Evolutionary conservation across 2,329 filamentous ascomycete species (phyloP).

Genomic region (Neocatenulostroma microsporum): DNA sequence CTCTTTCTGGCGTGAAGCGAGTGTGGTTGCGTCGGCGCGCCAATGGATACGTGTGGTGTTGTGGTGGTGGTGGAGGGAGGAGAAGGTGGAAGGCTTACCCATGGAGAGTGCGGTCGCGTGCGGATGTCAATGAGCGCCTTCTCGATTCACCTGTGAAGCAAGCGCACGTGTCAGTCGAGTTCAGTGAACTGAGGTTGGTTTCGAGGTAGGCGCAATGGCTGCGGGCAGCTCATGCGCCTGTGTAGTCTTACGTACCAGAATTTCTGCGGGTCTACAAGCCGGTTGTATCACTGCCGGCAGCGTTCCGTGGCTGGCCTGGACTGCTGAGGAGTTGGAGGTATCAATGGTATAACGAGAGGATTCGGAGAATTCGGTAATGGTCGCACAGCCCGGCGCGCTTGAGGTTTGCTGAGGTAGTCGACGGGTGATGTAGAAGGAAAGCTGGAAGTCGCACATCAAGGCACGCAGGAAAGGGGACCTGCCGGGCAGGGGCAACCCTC

Average conservation of each 20-base stretch:
- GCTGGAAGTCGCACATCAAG: too few relatives aligned
- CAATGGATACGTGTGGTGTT: slow-evolving; percentile 11
- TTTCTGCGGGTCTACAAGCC: slow-evolving; percentile 5
- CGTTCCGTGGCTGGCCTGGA: too few relatives aligned
- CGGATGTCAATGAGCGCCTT: slow-evolving; percentile 19
- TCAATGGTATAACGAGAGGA: too few relatives aligned
- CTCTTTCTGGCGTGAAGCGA: slow-evolving; percentile 10
- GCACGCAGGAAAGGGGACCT: too few relatives aligned
- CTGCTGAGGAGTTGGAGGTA: too few relatives aligned
- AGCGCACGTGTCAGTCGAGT: slow-evolving; percentile 16
- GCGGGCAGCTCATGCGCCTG: slow-evolving; percentile 1
- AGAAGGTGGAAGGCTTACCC: slow-evolving; percentile 24
- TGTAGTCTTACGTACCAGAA: slow-evolving; percentile 6
- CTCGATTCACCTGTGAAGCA: slow-evolving; percentile 15
- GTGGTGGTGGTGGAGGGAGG: slow-evolving; percentile 13
- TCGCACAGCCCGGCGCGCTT: too few relatives aligned
- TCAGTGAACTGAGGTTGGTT: not conserved
- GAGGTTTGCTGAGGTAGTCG: too few relatives aligned
- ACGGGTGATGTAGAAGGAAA: too few relatives aligned
- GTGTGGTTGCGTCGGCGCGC: slow-evolving; percentile 9
- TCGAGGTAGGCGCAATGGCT: not conserved
- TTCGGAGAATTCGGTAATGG: too few relatives aligned
- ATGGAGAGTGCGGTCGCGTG: slow-evolving; percentile 25
- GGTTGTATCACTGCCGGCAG: too few relatives aligned
- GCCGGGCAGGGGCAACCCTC: too few relatives aligned